Evolutionary conservation across 2,329 filamentous ascomycete genomes (phyloP), one percentile per base, ranked within the genome.

Genomic region (Penicillium sp.): DNA sequence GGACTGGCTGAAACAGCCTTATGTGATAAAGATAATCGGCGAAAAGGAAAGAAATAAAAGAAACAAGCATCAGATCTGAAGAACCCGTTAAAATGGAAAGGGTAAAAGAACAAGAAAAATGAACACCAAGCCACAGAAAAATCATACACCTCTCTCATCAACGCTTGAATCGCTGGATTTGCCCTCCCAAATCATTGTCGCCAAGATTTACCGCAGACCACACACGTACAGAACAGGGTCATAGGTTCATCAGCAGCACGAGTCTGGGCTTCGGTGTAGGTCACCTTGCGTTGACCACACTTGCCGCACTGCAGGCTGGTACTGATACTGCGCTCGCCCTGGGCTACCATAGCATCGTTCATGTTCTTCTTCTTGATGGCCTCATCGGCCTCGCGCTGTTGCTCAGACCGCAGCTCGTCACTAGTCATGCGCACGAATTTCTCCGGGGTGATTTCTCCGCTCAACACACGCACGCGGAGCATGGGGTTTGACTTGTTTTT

Each of bases 241-340:
- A 80, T 80, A 69, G 93, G 93, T 79, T 98, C 95, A 84, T 99
- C 95, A 64, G 95, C 95, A 79, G 86, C 90, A 63, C 95, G 85
- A 16, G 95, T 99, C 82, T 99, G 95, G 5, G 95, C 95, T 79
- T 99, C 95, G 48, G 86, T 91, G 77, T 99, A 99, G 76, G 89
- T 92, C 71, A 98, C 95, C 82, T 91, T 93, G 81, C 90, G 93
- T 83, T 96, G 84, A 68, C 90, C 90, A 78, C 95, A 99, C 76
- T 92, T 93, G 70, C 91, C 86, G 79, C 95, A 99, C 77, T 91
- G 88, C 70, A 98, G 83, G 56, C 88, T 90, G 72, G 90, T 89
- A 73, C 88, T 92, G 78, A 97, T 91, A 72, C 89, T 93, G 83
- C 92, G 95, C 77, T 96, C 89, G 19, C 87, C 90, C 82, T 93